These are phyloP conservation scores for Cutaneotrichosporon cutaneum DNA, from an alignment of 1,284 basidiomycete genomes.

Conservation along the genomic window DNA sequence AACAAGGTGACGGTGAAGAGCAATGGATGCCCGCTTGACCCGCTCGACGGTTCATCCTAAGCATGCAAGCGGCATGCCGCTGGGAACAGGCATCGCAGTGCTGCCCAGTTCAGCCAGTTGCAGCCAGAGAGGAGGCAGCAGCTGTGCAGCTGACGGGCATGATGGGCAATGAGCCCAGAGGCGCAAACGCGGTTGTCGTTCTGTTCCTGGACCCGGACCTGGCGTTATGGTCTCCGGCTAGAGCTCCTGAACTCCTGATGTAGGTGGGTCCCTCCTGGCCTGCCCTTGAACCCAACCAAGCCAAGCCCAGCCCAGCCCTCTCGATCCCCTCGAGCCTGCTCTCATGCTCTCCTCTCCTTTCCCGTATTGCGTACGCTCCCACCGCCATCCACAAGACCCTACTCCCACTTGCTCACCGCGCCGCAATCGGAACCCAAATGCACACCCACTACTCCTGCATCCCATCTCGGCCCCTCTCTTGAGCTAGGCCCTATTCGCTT, in stretches of 20 bases:
- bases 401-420: not conserved
- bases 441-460: not conserved
- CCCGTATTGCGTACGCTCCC: slow-evolving; percentile 1
- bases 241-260: slow-evolving; percentile 6
- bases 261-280: not conserved
- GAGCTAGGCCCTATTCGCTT: not conserved
- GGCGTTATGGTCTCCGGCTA: slow-evolving; percentile 3
- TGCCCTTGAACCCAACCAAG: not conserved
- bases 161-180: not conserved
- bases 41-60: not conserved
- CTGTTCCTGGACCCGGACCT: slow-evolving; percentile 6
- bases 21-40: not conserved
- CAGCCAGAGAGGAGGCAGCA: not conserved
- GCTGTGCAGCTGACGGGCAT: not conserved
- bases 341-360: not conserved
- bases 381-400: not conserved
- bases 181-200: not conserved
- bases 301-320: too few relatives aligned
- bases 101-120: not conserved
- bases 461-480: not conserved
- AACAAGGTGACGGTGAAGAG: not conserved
- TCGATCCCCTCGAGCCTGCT: not conserved
- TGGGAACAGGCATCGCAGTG: not conserved
- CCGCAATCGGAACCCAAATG: slow-evolving; percentile 7
- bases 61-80: not conserved